Base-by-base conservation (phyloP, 306 rosid genomes). In the Citrullus mucosospermus region DNA sequence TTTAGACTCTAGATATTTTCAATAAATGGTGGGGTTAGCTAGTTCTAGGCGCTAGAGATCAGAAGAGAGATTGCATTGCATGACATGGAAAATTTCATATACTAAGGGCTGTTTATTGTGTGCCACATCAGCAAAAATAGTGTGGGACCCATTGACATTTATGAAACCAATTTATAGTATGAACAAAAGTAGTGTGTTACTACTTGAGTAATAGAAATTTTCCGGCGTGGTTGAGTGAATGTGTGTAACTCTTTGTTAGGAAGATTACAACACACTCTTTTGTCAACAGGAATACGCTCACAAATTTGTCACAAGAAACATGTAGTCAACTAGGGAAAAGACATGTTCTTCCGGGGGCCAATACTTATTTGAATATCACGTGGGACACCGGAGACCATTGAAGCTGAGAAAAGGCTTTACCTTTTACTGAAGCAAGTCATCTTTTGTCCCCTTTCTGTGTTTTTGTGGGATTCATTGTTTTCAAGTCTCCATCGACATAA, bases 401-500 rank as follows among this genome's bases (percentile, higher is more conserved):
- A 54, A 74, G 41, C 63, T 17, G 9, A 54, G 18, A 54, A 53
- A 74, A 74, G 59, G 20, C 7, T 38, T 48, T 25, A 7, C 77
- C 60, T 73, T 73, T 73, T 6, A 44, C 57, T 22, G 57, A 70
- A 70, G 76, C 20, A 70, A 70, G 77, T 30, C 39, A 30, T 51
- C 16, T 34, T 4, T 54, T 74, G 78, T 32, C 63, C 48, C 50
- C 61, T 32, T 6, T 32, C 15, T 74, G 78, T 10, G 16, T 74
- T 74, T 32, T 74, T 51, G 32, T 74, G 78, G 78, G 59, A 48
- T 74, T 53, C 46, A 73, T 73, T 73, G 78, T 71, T 71, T 71
- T 71, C 41, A 71, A 46, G 76, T 71, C 76, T 25, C 58, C 12
- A 71, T 71, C 76, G 28, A 22, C 22, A 71, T 71, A 71, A 71